Conservation (phyloP, 495 filamentous ascomycete species). For the Talaromyces wortmannii region DNA sequence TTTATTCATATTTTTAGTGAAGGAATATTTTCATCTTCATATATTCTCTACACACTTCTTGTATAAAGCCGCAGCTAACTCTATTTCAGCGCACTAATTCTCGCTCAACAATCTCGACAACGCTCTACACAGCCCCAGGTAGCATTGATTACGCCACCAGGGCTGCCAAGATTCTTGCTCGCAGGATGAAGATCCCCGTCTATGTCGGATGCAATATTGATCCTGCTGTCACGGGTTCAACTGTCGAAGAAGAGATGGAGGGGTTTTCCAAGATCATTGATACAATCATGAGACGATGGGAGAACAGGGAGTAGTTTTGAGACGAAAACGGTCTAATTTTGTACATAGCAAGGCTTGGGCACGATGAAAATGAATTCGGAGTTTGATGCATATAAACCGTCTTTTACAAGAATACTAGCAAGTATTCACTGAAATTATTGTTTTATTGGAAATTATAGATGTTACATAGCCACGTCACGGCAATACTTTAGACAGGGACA, state of each 20-base stretch:
- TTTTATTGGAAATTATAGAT: no score
- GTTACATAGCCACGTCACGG: no score
- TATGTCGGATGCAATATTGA: conserved; percentile 76
- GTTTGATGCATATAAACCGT: no score
- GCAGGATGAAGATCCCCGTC: conserved; percentile 58
- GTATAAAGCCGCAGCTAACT: no score
- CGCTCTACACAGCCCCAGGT: conserved; percentile 64
- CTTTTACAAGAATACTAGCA: no score
- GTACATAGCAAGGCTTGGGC: no score
- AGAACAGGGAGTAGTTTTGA: background rate
- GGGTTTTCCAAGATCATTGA: conserved; percentile 67
- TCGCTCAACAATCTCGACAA: conserved; percentile 55
- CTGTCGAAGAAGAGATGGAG: conserved; percentile 93
- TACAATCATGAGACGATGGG: conserved; percentile 54
- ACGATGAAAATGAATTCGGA: no score
- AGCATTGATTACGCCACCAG: conserved; percentile 82
- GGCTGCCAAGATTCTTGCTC: conserved; percentile 73
- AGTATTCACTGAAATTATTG: no score
- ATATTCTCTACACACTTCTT: no score
- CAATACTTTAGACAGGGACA: no score
- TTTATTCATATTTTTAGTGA: background rate
- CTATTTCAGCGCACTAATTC: conserved; percentile 24
- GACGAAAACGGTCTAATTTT: background rate
- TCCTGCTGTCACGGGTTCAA: conserved; percentile 57
- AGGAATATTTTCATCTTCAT: background rate